Conservation (phyloP, 345 rosid genomes). For the Eucalyptus marginata region DNA sequence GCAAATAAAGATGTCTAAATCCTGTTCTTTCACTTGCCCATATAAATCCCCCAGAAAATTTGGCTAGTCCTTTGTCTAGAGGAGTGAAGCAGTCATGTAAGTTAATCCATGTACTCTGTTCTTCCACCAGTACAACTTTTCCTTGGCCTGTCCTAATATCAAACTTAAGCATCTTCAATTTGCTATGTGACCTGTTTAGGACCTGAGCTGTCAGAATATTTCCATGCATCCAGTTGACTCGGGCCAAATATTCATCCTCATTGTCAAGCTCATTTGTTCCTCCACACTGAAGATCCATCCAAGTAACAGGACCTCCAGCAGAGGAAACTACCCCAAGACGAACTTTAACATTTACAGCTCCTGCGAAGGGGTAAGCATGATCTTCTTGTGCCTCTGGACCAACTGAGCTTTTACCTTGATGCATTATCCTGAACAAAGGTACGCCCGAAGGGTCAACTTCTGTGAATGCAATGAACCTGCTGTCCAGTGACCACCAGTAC, state of each 20-base stretch:
- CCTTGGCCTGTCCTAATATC: slow-evolving; percentile 65
- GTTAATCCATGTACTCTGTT: slow-evolving; percentile 65
- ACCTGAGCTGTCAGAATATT: slow-evolving; percentile 65
- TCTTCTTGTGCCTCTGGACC: slow-evolving; percentile 84
- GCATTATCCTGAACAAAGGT: slow-evolving; percentile 91
- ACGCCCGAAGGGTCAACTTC: slow-evolving; percentile 67
- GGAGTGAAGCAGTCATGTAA: slow-evolving; percentile 89
- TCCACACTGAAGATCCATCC: slow-evolving; percentile 88
- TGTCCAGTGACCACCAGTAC: slow-evolving; percentile 97
- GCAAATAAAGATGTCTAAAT: slow-evolving; percentile 80
- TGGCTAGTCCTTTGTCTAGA: slow-evolving; percentile 42
- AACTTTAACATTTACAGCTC: slow-evolving; percentile 77
- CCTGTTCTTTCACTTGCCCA: slow-evolving; percentile 96
- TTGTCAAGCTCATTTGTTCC: slow-evolving; percentile 26
- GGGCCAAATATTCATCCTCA: slow-evolving; percentile 75
- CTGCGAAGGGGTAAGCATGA: slow-evolving; percentile 94
- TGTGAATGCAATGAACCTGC: slow-evolving; percentile 74
- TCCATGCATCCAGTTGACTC: slow-evolving; percentile 84
- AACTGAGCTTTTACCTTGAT: slow-evolving; percentile 78
- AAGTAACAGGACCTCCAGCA: slow-evolving; percentile 56
- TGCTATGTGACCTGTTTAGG: slow-evolving; percentile 63
- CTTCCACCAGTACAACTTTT: slow-evolving; percentile 52
- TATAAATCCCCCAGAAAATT: slow-evolving; percentile 67
- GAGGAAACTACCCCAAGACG: slow-evolving; percentile 83
- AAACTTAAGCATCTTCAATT: slow-evolving; percentile 51